Evolutionary conservation across 2,329 filamentous ascomycete species (phyloP).

Genomic region (Dactylonectria estremocensis): DNA sequence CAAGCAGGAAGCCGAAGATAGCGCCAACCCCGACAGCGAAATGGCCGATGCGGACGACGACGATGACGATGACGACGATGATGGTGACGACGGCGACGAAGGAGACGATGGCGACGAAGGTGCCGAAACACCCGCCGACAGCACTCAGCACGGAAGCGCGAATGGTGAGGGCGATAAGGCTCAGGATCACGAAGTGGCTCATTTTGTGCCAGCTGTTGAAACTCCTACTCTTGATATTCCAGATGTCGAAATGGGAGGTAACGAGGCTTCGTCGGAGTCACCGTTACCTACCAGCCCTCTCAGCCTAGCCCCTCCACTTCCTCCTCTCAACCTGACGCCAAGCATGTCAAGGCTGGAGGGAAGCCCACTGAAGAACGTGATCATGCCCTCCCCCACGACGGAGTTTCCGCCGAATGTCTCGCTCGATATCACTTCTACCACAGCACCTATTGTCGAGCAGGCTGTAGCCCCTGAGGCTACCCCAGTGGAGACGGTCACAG

Average conservation of each 20-base stretch:
- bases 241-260: slow-evolving; percentile 48
- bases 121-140: slow-evolving; percentile 55
- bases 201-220: slow-evolving; percentile 51
- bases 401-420: slow-evolving; percentile 38
- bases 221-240: slow-evolving; percentile 38
- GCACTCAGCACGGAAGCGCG: slow-evolving; percentile 43
- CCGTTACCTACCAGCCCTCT: slow-evolving; percentile 49
- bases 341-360: slow-evolving; percentile 60
- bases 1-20: slow-evolving; percentile 62
- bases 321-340: slow-evolving; percentile 48
- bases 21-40: slow-evolving; percentile 65
- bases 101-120: slow-evolving; percentile 65
- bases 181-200: slow-evolving; percentile 57
- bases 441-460: slow-evolving; percentile 21
- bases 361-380: slow-evolving; percentile 68
- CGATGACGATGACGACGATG: slow-evolving; percentile 64
- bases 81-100: slow-evolving; percentile 63
- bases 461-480: background rate
- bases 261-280: slow-evolving; percentile 41
- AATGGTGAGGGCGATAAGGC: slow-evolving; percentile 51
- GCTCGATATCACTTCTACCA: slow-evolving; percentile 13
- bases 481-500: slow-evolving; percentile 4
- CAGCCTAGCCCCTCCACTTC: slow-evolving; percentile 49
- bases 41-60: slow-evolving; percentile 68
- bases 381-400: slow-evolving; percentile 63